Evolutionary conservation across 345 rosid genomes (phyloP), one percentile per base, ranked within the genome.

Genomic region (Lepidium didymum): DNA sequence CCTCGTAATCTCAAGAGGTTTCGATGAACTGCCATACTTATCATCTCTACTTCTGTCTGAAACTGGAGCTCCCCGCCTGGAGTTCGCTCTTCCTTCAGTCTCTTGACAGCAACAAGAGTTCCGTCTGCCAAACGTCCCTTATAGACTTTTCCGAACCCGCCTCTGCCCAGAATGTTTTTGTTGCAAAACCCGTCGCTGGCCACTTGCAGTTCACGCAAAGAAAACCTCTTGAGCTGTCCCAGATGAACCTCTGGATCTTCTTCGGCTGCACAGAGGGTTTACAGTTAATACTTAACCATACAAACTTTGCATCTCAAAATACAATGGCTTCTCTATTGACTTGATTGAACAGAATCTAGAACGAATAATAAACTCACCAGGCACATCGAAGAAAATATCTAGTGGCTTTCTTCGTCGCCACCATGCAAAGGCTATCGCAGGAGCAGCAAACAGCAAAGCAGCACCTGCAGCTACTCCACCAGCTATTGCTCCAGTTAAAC

Each of bases 391-490:
- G 86, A 94, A 94, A 69, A 80, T 80, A 70, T 94, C 97, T 65
- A 66, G 90, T 29, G 97, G 96, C 73, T 84, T 94, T 77, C 97
- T 85, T 67, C 99, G 82, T 15, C 85, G 92, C 96, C 96, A 94
- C 92, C 89, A 89, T 55, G 99, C 97, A 84, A 94, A 94, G 43
- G 96, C 92, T 60, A 94, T 80, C 50, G 97, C 99, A 68, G 99
- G 99, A 34, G 97, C 97, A 54, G 97, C 99, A 84, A 89, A 94
- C 41, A 94, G 74, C 65, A 94, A 79, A 27, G 99, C 97, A 69
- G 97, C 97, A 81, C 97, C 97, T 42, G 97, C 99, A 37, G 99
- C 97, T 56, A 94, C 99, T 82, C 99, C 99, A 56, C 99, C 99
- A 18, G 97, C 99, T 63, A 94, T 94, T 25, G 97, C 99, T 75